These are phyloP conservation scores for Licmophora abbreviata DNA, from an alignment of 108 stramenopile genomes.

Conservation along the genomic window DNA sequence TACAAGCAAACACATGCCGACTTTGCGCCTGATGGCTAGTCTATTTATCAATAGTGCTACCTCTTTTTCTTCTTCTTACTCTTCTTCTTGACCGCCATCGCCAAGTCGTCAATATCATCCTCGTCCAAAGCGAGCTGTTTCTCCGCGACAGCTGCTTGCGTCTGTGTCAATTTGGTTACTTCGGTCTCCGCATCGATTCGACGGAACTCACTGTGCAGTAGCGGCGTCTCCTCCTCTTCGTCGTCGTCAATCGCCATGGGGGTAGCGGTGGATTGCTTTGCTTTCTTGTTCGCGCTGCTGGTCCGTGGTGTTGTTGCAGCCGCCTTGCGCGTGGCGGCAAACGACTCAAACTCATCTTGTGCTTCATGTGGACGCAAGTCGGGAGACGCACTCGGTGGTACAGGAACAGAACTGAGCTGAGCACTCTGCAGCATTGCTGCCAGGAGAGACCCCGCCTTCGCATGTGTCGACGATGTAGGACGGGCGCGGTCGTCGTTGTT, in stretches of 20 bases:
- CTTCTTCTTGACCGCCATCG: slow-evolving; percentile 26
- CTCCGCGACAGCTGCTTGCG: slow-evolving; percentile 2
- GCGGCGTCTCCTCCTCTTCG: slow-evolving; percentile 60
- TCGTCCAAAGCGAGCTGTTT: slow-evolving; percentile 3
- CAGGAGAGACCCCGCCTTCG: slow-evolving; percentile 38
- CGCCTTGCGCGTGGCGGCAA: background rate
- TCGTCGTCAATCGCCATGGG: slow-evolving; percentile 32
- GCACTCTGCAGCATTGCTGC: slow-evolving; percentile 50
- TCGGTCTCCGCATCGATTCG: background rate
- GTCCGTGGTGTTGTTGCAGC: background rate
- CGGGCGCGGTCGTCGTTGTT: too few species aligned
- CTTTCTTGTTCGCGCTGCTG: too few species aligned
- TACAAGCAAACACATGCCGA: slow-evolving; percentile 44
- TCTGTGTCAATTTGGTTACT: slow-evolving; percentile 1
- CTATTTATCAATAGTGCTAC: slow-evolving; percentile 3
- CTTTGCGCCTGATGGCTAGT: slow-evolving; percentile 13
- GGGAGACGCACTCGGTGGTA: slow-evolving; percentile 15
- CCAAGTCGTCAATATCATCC: slow-evolving; percentile 30
- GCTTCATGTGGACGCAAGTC: slow-evolving; percentile 4
- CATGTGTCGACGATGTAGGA: slow-evolving; percentile 3
- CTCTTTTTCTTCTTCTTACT: slow-evolving; percentile 30
- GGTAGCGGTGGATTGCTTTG: background rate
- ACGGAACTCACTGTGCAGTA: slow-evolving; percentile 59
- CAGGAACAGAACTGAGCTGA: slow-evolving; percentile 10
- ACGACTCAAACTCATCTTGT: slow-evolving; percentile 10